Percentiles rank a stretch among this genome's conserved stretches.
These are phyloP conservation scores for Penicillium sp. DNA, from an alignment of 2,329 filamentous ascomycete genomes.

Conservation along the genomic window DNA sequence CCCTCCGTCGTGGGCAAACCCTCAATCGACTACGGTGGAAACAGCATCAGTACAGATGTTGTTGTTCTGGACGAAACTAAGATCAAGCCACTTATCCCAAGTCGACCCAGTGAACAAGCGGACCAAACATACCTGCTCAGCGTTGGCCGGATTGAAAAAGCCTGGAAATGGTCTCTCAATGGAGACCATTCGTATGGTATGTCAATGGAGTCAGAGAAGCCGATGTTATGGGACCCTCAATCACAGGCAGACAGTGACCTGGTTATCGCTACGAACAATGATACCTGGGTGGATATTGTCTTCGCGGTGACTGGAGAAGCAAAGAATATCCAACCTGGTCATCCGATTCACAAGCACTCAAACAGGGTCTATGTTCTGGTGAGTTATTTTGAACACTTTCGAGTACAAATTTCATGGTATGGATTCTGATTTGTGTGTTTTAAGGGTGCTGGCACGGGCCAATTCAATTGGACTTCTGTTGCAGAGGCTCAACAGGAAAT, in stretches of 20 bases:
- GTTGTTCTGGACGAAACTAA: not conserved
- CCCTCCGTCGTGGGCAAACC: not conserved
- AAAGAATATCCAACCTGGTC: slow-evolving; percentile 1
- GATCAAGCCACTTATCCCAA: not conserved
- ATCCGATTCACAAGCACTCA: slow-evolving; percentile 7
- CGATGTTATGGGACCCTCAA: slow-evolving; percentile 1
- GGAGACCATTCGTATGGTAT: not conserved
- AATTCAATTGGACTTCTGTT: slow-evolving; percentile 5
- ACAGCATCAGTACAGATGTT: not conserved
- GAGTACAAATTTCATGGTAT: no score
- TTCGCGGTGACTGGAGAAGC: not conserved
- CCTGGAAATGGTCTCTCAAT: slow-evolving; percentile 6
- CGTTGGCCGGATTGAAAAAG: not conserved
- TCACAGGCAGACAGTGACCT: not conserved
- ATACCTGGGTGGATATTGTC: slow-evolving; percentile 4
- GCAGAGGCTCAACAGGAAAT: slow-evolving; percentile 2
- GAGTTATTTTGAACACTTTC: not conserved
- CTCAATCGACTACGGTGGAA: slow-evolving; percentile 1
- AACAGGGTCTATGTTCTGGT: slow-evolving; percentile 1
- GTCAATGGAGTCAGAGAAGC: slow-evolving; percentile 1
- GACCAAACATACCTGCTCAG: not conserved
- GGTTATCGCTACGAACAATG: not conserved
- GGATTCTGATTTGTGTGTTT: not conserved
- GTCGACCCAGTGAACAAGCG: not conserved
- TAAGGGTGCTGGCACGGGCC: not conserved